Percentiles rank a stretch among this genome's conserved stretches.
These are phyloP conservation scores for Microbotryum silenes-acaulis DNA, from an alignment of 1,284 basidiomycete species.

Conservation along the genomic window DNA sequence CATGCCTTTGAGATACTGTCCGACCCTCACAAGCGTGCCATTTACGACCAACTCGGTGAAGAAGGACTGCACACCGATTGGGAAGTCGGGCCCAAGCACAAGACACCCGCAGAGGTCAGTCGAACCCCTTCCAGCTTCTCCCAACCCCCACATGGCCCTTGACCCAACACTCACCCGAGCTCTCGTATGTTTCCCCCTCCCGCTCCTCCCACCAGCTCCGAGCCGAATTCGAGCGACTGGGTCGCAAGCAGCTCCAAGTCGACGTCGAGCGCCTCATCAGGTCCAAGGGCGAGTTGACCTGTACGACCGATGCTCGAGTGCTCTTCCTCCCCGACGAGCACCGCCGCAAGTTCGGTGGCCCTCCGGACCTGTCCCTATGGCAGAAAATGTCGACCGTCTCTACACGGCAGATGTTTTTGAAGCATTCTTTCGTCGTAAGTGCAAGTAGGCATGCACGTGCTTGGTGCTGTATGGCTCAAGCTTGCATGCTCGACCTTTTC, in stretches of 20 bases:
- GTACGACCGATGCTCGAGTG: constrained; percentile 24
- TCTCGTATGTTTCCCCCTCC: neutral
- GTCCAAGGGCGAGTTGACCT: constrained; percentile 41
- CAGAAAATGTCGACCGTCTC: constrained; percentile 15
- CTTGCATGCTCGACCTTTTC: neutral
- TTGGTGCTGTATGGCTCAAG: neutral
- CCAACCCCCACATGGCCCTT: neutral
- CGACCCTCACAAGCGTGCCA: constrained; percentile 63
- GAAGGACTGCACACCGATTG: constrained; percentile 49
- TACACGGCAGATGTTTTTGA: constrained; percentile 24
- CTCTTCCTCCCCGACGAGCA: constrained; percentile 21
- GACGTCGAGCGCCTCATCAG: constrained; percentile 48
- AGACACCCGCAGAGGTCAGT: constrained; percentile 52
- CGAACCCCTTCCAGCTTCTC: neutral
- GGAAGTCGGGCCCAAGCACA: constrained; percentile 46
- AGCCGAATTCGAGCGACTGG: constrained; percentile 46
- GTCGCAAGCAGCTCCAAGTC: constrained; percentile 45
- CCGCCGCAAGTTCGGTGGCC: constrained; percentile 9
- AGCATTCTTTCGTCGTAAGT: constrained; percentile 28
- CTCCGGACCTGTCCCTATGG: constrained; percentile 4
- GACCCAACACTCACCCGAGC: neutral
- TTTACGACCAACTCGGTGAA: constrained; percentile 68
- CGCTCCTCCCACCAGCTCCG: constrained; percentile 42
- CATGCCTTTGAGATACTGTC: constrained; percentile 55
- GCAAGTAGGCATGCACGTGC: no score